These are phyloP conservation scores for Glutinoglossum americanum DNA, from an alignment of 495 filamentous ascomycete genomes.

Conservation along the genomic window DNA sequence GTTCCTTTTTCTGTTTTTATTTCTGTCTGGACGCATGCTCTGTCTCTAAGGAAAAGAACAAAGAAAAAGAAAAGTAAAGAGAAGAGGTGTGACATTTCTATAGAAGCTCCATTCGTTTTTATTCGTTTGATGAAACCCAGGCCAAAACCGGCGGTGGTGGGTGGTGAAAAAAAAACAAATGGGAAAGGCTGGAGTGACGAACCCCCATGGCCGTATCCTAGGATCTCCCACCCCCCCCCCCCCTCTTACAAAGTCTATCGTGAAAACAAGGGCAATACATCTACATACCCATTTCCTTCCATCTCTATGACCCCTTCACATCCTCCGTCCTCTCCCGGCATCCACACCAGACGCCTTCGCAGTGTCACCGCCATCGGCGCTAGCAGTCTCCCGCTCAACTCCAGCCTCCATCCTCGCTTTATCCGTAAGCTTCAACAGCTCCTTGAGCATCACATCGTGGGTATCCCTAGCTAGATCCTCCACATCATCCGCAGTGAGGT, in stretches of 20 bases:
- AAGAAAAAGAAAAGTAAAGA: too few relatives aligned
- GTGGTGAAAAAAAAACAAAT: too few relatives aligned
- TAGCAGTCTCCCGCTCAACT: neutral
- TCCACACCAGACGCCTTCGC: neutral
- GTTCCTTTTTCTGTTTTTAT: too few relatives aligned
- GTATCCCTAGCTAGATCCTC: conserved; percentile 51
- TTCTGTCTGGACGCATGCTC: too few relatives aligned
- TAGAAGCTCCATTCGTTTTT: too few relatives aligned
- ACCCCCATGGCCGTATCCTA: too few relatives aligned
- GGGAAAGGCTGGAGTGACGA: too few relatives aligned
- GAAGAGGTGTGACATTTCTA: too few relatives aligned
- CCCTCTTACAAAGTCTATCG: too few relatives aligned
- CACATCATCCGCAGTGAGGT: conserved; percentile 59
- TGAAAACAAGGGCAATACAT: neutral
- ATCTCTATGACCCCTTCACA: neutral
- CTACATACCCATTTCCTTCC: neutral
- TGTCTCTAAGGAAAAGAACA: neutral
- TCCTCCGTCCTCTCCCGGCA: neutral
- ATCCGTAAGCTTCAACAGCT: conserved; percentile 35
- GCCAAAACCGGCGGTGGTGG: too few relatives aligned
- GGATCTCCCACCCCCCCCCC: too few relatives aligned
- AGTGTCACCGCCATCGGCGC: neutral
- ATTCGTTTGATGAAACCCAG: too few relatives aligned
- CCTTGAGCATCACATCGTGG: conserved; percentile 59
- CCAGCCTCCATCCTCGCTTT: neutral